phyloP scores from a whole-genome alignment of 306 rosid genomes.

The Vigna hirtella region DNA sequence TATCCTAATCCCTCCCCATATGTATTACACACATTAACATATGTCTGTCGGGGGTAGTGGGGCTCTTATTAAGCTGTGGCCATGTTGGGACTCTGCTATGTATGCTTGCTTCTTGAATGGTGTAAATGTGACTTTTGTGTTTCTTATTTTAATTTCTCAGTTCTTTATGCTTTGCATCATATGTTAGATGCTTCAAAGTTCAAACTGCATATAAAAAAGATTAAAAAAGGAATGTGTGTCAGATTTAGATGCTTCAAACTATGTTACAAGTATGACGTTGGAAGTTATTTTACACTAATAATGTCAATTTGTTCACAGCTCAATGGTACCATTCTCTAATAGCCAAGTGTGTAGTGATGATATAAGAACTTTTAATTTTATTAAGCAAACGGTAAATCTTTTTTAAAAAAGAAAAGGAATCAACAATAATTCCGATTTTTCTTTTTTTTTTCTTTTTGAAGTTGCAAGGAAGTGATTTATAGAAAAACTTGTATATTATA shows the following conservation, averaged over 20 bases:
- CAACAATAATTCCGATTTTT: not conserved
- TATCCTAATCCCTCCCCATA: not conserved
- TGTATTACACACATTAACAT: not conserved
- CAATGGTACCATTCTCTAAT: not conserved
- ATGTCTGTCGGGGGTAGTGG: not conserved
- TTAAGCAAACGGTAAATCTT: not conserved
- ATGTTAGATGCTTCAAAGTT: conserved; percentile 25
- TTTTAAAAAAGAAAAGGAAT: not conserved
- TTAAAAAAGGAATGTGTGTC: not conserved
- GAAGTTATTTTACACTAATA: not conserved
- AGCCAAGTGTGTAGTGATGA: not conserved
- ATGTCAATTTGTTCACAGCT: not conserved
- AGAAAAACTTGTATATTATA: not conserved
- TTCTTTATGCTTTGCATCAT: conserved; percentile 6
- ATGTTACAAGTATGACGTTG: not conserved
- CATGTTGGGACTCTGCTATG: not conserved
- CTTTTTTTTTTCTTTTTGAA: not conserved
- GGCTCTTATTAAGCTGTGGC: conserved; percentile 9
- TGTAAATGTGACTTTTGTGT: conserved; percentile 25
- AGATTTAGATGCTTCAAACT: conserved; percentile 26
- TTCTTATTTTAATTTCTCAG: conserved; percentile 22
- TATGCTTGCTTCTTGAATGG: conserved; percentile 33
- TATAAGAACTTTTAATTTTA: not conserved
- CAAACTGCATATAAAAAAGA: conserved; percentile 12
- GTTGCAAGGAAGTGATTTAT: not conserved